Evolutionary conservation across 352 stramenopile genomes (phyloP).

Genomic region (Pilasporangium apinafurcum): DNA sequence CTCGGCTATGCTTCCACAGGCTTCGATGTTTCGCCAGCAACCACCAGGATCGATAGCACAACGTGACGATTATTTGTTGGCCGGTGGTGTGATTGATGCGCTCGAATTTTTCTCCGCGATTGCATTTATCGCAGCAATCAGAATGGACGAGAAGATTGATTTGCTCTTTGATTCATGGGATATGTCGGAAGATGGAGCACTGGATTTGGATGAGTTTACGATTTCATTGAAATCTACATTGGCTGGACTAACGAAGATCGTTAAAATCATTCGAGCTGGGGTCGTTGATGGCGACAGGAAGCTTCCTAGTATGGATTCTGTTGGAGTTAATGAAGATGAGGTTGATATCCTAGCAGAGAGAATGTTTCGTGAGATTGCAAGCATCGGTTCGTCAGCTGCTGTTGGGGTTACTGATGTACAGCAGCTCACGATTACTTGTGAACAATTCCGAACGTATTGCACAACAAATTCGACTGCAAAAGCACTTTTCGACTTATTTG

Average conservation of each 20-base stretch:
- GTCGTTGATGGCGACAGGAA: slow-evolving; percentile 1
- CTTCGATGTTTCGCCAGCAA: slow-evolving; percentile 5
- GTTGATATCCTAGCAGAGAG: slow-evolving; percentile 51
- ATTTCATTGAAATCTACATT: slow-evolving; percentile 86
- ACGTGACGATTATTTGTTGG: no score
- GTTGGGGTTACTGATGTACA: slow-evolving; percentile 15
- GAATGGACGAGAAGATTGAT: slow-evolving; percentile 76
- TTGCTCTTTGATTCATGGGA: slow-evolving; percentile 85
- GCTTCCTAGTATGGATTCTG: background rate
- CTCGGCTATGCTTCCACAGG: no score
- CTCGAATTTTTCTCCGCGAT: slow-evolving; percentile 78
- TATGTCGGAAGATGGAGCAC: slow-evolving; percentile 73
- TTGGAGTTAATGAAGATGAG: slow-evolving; percentile 49
- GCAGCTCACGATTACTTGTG: slow-evolving; percentile 54
- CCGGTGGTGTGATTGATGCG: slow-evolving; percentile 61
- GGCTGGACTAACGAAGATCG: slow-evolving; percentile 54
- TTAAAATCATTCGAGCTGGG: slow-evolving; percentile 17
- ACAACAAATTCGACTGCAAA: slow-evolving; percentile 51
- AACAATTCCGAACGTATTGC: slow-evolving; percentile 76
- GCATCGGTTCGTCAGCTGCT: slow-evolving; percentile 9
- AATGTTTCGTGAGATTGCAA: slow-evolving; percentile 66
- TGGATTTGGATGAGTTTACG: slow-evolving; percentile 82
- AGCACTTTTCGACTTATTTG: slow-evolving; percentile 59
- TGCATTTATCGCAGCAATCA: slow-evolving; percentile 48
- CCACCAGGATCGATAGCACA: slow-evolving; percentile 1